A percentile compares a stretch with the other conserved stretches of the same genome.
phyloP scores from a whole-genome alignment of 2,329 filamentous ascomycete species.

The Paecilomyces formosus region DNA sequence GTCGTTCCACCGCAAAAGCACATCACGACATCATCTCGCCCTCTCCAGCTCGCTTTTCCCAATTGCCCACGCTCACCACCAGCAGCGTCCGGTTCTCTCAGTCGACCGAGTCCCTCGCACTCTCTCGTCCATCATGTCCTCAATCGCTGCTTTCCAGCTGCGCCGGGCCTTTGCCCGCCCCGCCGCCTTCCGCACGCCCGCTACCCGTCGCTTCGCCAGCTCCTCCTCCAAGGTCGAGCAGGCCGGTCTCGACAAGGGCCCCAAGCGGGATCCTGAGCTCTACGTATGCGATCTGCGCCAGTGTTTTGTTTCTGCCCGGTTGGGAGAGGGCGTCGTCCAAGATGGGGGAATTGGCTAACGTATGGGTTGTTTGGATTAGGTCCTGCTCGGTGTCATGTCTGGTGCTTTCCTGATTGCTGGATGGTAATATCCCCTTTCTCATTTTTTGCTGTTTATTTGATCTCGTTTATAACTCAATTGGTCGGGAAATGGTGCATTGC shows the following conservation, averaged over 20 bases:
- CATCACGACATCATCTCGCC: conserved; percentile 2
- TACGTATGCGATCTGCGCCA: conserved; percentile 48
- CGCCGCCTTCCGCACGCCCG: conserved; percentile 32
- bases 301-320: neutral
- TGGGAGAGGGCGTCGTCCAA: neutral
- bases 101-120: neutral
- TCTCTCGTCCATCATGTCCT: conserved; percentile 25
- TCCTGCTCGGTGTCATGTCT: conserved; percentile 86
- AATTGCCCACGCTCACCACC: conserved; percentile 11
- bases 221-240: conserved; percentile 35
- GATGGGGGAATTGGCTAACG: conserved; percentile 13
- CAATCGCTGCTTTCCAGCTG: conserved; percentile 33
- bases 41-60: conserved; percentile 7
- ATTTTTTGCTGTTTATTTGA: neutral
- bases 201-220: conserved; percentile 29
- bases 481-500: neutral
- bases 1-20: neutral
- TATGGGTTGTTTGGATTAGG: conserved; percentile 44
- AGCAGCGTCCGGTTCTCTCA: neutral
- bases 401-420: conserved; percentile 80
- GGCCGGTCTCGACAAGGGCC: conserved; percentile 52
- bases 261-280: conserved; percentile 66
- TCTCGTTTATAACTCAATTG: neutral
- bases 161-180: conserved; percentile 36
- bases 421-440: conserved; percentile 42